phyloP scores from a whole-genome alignment of 768 basidiomycete species.

The Trametes punicea region DNA sequence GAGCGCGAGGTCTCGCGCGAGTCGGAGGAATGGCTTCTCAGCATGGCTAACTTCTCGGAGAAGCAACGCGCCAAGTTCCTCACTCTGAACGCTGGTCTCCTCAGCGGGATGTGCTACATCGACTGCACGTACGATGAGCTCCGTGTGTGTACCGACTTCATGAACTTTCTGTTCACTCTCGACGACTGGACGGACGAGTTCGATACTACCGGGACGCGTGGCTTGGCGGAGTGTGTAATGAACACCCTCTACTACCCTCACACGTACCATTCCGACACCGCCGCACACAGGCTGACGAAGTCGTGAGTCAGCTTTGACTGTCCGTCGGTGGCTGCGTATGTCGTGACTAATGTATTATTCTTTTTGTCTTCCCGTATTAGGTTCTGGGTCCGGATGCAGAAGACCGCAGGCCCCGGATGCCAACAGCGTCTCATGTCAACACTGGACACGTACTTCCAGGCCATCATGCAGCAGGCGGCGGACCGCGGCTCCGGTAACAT shows the following conservation, averaged over 20 bases:
- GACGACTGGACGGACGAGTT: slow-evolving; percentile 43
- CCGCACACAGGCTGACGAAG: slow-evolving; percentile 20
- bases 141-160: slow-evolving; percentile 64
- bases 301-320: slow-evolving; percentile 15
- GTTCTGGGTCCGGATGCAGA: slow-evolving; percentile 37
- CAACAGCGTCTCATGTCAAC: slow-evolving; percentile 33
- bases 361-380: slow-evolving; percentile 6
- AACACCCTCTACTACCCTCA: slow-evolving; percentile 29
- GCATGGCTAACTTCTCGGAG: slow-evolving; percentile 29
- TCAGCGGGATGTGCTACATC: slow-evolving; percentile 64
- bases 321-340: background rate
- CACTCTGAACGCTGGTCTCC: slow-evolving; percentile 62
- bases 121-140: slow-evolving; percentile 53
- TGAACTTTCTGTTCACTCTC: slow-evolving; percentile 46
- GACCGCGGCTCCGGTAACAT: slow-evolving; percentile 27
- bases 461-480: slow-evolving; percentile 31
- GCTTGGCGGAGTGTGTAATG: slow-evolving; percentile 29
- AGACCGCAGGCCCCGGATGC: slow-evolving; percentile 38
- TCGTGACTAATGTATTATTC: slow-evolving; percentile 1
- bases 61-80: slow-evolving; percentile 38
- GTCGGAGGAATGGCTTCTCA: slow-evolving; percentile 37
- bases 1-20: slow-evolving; percentile 35
- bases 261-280: slow-evolving; percentile 27
- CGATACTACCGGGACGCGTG: slow-evolving; percentile 21
- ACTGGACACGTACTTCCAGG: slow-evolving; percentile 31